phyloP scores from a whole-genome alignment of 495 filamentous ascomycete genomes.

The Aspergillus funiculosus region DNA sequence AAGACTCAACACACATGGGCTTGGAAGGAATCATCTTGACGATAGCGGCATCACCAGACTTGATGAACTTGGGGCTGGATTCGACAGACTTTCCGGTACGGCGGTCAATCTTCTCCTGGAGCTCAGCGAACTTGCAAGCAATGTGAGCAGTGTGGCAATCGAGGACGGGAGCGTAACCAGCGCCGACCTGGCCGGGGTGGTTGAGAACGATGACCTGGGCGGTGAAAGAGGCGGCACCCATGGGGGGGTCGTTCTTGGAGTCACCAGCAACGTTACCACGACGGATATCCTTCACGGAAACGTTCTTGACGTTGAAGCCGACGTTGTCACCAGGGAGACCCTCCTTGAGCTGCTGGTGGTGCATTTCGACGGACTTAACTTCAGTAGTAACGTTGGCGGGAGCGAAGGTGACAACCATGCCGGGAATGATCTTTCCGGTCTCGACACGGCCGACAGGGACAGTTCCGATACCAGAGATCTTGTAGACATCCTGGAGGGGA shows the following conservation, averaged over 20 bases:
- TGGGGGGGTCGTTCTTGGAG: constrained; percentile 98
- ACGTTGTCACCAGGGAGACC: constrained; percentile 99
- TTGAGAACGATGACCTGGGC: constrained; percentile 99
- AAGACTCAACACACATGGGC: constrained; percentile 99
- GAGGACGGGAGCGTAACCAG: constrained; percentile 96
- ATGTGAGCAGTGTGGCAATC: constrained; percentile 99
- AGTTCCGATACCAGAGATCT: constrained; percentile 99
- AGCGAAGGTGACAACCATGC: constrained; percentile 86
- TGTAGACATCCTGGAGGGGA: constrained; percentile 99
- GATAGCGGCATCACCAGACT: constrained; percentile 99
- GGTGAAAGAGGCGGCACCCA: constrained; percentile 86
- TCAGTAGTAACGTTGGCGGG: constrained; percentile 99
- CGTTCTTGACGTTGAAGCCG: constrained; percentile 99
- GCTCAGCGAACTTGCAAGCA: constrained; percentile 99
- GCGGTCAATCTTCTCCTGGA: constrained; percentile 99
- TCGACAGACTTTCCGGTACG: constrained; percentile 99
- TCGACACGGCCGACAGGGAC: constrained; percentile 99
- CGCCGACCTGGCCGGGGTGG: constrained; percentile 99
- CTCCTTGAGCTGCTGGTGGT: constrained; percentile 98
- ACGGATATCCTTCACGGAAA: constrained; percentile 99
- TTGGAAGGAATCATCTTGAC: constrained; percentile 99
- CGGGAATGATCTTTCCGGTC: constrained; percentile 95
- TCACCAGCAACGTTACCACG: constrained; percentile 99
- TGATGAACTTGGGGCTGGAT: constrained; percentile 92
- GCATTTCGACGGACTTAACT: constrained; percentile 99